phyloP scores from a whole-genome alignment of 2,329 filamentous ascomycete species.

The Diaporthe citri region DNA sequence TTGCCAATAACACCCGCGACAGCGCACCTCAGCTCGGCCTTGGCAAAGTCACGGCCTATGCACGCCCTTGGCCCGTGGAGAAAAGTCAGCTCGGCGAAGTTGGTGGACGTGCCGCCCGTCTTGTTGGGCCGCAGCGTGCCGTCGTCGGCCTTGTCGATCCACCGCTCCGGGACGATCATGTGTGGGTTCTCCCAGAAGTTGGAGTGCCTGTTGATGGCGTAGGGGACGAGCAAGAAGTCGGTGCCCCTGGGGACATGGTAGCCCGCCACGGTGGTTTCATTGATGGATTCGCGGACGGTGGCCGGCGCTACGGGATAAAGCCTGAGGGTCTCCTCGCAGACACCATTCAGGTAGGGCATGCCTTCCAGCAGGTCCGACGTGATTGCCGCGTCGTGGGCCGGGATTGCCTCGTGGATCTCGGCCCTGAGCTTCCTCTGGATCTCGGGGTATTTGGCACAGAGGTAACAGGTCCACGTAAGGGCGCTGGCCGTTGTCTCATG shows the following conservation, averaged over 20 bases:
- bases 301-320: conserved; percentile 8
- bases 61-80: conserved; percentile 35
- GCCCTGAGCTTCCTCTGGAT: conserved; percentile 32
- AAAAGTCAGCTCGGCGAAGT: conserved; percentile 35
- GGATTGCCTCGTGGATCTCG: conserved; percentile 32
- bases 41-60: conserved; percentile 37
- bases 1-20: conserved; percentile 36
- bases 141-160: conserved; percentile 48
- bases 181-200: conserved; percentile 55
- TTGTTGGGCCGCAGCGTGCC: conserved; percentile 36
- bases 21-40: conserved; percentile 37
- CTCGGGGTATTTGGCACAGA: conserved; percentile 35
- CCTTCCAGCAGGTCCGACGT: conserved; percentile 31
- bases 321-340: conserved; percentile 33
- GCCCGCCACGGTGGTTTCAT: conserved; percentile 26
- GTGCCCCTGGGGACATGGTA: conserved; percentile 34
- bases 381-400: conserved; percentile 1
- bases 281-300: conserved; percentile 9
- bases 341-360: conserved; percentile 36
- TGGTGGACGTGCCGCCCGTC: conserved; percentile 34
- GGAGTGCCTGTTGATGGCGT: conserved; percentile 55
- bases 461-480: conserved; percentile 35
- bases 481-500: conserved; percentile 35
- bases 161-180: conserved; percentile 56
- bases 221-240: conserved; percentile 33